Evolutionary conservation across 148 eudicot species (phyloP).

Genomic region (Drosera capensis): DNA sequence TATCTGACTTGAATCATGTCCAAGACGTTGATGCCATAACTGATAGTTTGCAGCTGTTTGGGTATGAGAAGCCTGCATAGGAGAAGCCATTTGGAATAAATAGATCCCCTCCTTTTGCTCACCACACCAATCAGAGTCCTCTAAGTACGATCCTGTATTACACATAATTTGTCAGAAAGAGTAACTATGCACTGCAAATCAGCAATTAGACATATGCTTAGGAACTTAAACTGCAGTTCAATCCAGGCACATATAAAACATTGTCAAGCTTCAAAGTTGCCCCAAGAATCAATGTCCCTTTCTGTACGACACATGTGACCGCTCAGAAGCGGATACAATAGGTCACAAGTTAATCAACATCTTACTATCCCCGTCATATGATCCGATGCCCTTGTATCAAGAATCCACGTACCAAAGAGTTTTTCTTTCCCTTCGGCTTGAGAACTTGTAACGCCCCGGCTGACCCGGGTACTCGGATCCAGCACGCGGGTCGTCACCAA

Average conservation of each 20-base stretch:
- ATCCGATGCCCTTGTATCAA: neutral
- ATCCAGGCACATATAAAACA: conserved; percentile 4
- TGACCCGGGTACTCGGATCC: too few relatives aligned
- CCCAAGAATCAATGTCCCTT: neutral
- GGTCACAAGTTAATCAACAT: neutral
- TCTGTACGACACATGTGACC: neutral
- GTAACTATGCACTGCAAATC: neutral
- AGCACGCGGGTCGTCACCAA: too few relatives aligned
- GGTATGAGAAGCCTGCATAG: neutral
- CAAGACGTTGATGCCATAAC: too few relatives aligned
- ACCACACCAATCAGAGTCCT: too few relatives aligned
- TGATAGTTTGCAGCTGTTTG: neutral
- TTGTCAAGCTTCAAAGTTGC: neutral
- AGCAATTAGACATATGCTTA: neutral
- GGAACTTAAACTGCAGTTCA: neutral
- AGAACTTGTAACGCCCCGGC: too few relatives aligned
- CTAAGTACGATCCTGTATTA: too few relatives aligned
- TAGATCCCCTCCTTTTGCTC: neutral
- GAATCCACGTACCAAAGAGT: neutral
- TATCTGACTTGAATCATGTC: neutral
- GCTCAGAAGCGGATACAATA: neutral
- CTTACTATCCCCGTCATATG: neutral
- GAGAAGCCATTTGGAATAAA: neutral
- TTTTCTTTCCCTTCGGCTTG: neutral
- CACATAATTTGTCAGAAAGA: neutral